Conservation (phyloP, 164 flowering plant species). For the Platanus orientalis region DNA sequence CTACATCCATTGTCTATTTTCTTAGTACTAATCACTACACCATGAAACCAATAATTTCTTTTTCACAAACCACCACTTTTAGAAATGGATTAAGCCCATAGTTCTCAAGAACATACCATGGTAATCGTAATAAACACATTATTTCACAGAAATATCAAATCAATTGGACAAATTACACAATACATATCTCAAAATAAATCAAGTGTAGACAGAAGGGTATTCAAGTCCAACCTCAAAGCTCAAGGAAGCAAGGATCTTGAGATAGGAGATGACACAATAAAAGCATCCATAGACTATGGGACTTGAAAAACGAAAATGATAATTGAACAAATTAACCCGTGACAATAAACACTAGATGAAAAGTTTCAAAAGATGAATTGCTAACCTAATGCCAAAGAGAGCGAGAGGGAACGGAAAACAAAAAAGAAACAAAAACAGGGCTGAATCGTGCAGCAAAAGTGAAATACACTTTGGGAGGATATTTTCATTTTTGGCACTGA, state of each 20-base stretch:
- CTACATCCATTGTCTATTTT: no score
- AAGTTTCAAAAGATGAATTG: no score
- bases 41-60: not conserved
- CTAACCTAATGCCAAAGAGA: no score
- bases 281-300: constrained; percentile 98
- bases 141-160: not conserved
- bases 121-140: not conserved
- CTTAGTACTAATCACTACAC: no score
- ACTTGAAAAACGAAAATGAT: constrained; percentile 34
- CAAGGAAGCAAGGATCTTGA: constrained; percentile 62
- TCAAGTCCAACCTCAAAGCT: constrained; percentile 53
- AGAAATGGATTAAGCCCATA: not conserved
- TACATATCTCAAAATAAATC: constrained; percentile 1
- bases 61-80: not conserved
- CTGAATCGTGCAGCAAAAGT: no score
- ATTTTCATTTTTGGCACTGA: no score
- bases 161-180: not conserved
- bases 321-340: not conserved
- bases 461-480: no score
- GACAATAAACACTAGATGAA: no score
- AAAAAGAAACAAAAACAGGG: no score
- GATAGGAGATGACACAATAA: constrained; percentile 75
- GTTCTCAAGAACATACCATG: not conserved
- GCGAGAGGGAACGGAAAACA: no score
- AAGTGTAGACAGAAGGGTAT: not conserved